phyloP scores from a whole-genome alignment of 1,284 basidiomycete genomes.

The Pisolithus thermaeus region DNA sequence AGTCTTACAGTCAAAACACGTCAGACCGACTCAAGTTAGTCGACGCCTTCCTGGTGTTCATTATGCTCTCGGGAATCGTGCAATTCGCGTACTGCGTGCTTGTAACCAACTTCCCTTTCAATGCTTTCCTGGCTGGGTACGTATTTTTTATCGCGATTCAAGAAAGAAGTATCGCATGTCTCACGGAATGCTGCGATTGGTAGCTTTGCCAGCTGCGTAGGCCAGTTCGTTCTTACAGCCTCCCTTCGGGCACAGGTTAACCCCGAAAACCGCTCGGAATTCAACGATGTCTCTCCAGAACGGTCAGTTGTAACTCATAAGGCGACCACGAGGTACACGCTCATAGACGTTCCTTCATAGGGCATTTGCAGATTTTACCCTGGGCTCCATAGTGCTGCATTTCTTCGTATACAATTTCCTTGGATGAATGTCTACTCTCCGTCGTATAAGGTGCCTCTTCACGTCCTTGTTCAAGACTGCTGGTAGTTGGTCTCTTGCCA shows the following conservation, averaged over 20 bases:
- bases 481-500: no score
- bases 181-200: constrained; percentile 1
- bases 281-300: constrained; percentile 92
- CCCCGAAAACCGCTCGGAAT: constrained; percentile 73
- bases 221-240: constrained; percentile 94
- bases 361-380: constrained; percentile 93
- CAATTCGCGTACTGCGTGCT: constrained; percentile 92
- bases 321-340: neutral
- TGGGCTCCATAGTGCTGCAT: constrained; percentile 92
- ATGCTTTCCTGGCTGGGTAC: constrained; percentile 94
- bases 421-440: constrained; percentile 40
- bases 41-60: constrained; percentile 89
- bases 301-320: constrained; percentile 47
- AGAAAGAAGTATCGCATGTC: neutral
- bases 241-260: constrained; percentile 91
- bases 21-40: constrained; percentile 87
- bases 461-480: no score
- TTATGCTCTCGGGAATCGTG: constrained; percentile 84
- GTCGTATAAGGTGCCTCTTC: no score
- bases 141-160: constrained; percentile 21
- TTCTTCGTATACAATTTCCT: constrained; percentile 99
- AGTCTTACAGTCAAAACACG: constrained; percentile 75
- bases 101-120: constrained; percentile 94
- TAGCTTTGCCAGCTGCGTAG: constrained; percentile 90
- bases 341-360: constrained; percentile 36